Evolutionary conservation across 441 rosid genomes (phyloP), one percentile per base, ranked within the genome.

Genomic region (Arabidopsis lyrata): DNA sequence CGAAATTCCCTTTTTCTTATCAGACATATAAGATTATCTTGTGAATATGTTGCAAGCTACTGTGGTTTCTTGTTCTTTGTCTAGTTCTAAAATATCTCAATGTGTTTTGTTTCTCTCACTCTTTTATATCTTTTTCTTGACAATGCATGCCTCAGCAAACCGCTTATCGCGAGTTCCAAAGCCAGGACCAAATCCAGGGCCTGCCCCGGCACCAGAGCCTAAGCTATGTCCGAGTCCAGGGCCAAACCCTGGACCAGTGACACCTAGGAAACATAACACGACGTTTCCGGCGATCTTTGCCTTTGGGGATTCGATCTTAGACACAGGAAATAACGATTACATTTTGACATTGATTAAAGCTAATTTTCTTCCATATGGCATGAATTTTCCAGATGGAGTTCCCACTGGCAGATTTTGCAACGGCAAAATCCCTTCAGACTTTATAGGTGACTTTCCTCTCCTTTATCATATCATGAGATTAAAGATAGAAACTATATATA

Each of bases 281-380:
- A 85, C 82, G 12, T 39, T 84, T 60, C 85, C 88, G 4, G 90
- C 85, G 0, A 52, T 86, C 3, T 61, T 86, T 31, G 88, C 80
- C 31, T 86, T 86, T 18, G 90, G 90, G 32, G 90, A 86, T 68
- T 86, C 90, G 6, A 86, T 86, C 11, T 80, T 86, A 12, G 90
- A 86, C 56, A 75, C 85, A 15, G 82, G 87, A 31, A 82, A 74
- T 59, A 80, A 82, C 79, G 78, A 86, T 77, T 53, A 74, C 34
- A 68, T 86, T n/a, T 11, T 16, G 10, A 83, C 88, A 8, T 16
- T 83, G 52, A 8, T 81, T 61, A 84, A 48, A 80, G 83, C 83
- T 77, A 66, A 86, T 79, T 86, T 86, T 70, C 72, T 20, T 5
- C 90, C 90, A 13, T 86, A 84, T 15, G 90, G 90, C 32, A 34